Base-by-base conservation (phyloP, 2,329 filamentous ascomycete species). In the Alternaria sp. region DNA sequence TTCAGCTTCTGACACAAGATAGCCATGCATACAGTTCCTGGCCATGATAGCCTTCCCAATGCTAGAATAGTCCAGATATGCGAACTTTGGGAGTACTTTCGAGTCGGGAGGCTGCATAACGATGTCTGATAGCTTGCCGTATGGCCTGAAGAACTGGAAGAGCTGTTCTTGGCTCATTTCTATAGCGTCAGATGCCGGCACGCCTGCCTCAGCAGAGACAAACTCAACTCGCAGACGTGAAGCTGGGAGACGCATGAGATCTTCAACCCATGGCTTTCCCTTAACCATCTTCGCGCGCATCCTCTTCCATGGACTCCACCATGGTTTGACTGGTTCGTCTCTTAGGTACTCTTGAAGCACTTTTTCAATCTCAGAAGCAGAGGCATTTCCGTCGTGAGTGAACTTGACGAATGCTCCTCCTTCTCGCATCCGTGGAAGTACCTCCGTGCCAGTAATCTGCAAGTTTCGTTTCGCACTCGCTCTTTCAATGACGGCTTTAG, bases 361-460 rank as follows among this genome's bases (percentile, higher is more conserved):
- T 20, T 81, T 83, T 79, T 89, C 88, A 14, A 92, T 82, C 28
- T 88, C 85, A 20, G 81, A 80, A 3, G 84, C 75, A 57, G 82
- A 69, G 59, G 76, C 67, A 73, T 48, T 83, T 70, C 47, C 80
- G 75, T 83, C 82, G 66, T 87, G 87, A 16, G 85, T 85, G 74
- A 96, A 93, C 77, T 96, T 97, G 76, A 98, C 89, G 75, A 96
- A 98, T 0, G 92, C 93, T 12, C 95, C 95, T 16, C 95, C 95
- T 74, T 99, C 95, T 71, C 96, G 94, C 28, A 96, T 83, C 3
- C 93, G 86, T 0, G 94, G 93, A 18, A 97, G 78, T 16, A 97
- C 89, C 71, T 96, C 90, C 3, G 89, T 91, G 47, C 97, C 87
- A 59, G 89, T 88, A 48, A 96, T 81, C 1, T 87, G 82, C 2